Base-by-base conservation (phyloP, 176 grass and related monocot species). In the Tuctoria greenei region DNA sequence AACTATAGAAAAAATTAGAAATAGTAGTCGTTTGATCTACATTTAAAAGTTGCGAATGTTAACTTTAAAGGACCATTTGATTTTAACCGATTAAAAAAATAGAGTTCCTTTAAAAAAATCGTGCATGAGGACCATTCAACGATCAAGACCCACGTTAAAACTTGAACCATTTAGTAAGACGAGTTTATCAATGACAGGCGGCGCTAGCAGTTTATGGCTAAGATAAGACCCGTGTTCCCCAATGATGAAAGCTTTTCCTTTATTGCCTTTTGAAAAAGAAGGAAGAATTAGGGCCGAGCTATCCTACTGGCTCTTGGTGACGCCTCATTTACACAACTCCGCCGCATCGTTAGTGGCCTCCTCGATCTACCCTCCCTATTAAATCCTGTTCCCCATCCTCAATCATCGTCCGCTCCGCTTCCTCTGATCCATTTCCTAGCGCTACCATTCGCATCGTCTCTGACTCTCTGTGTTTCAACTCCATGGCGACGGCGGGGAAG, bases 401-500 rank as follows among this genome's bases (percentile, higher is more conserved):
- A n/a, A n/a, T n/a, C n/a, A n/a, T n/a, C n/a, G n/a, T n/a, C n/a
- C n/a, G n/a, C n/a, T n/a, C n/a, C n/a, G n/a, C n/a, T 31, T 31
- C 75, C 28, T 55, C 7, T 71, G 56, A 65, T 82, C 79, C 58
- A n/a, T 14, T 64, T 55, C 63, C 14, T 62, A 76, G 14, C 63
- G 18, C 25, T 58, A 42, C 60, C 46, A 71, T 43, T 28, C 69
- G 10, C 55, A 31, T 31, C 31, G 31, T 3, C 7, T 18, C 24
- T n/a, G n/a, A n/a, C 20, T 42, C 24, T 46, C 10, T 68, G 26
- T n/a, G 47, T 20, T 52, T 50, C 64, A 16, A 24, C 55, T 21
- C 77, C 46, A 86, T 86, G 84, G 85, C 81, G 11, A 67, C 80
- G 16, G 58, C 82, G 60, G 83, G 31, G 47, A 96, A 91, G 83